These are phyloP conservation scores for Diaporthe sp. DNA, from an alignment of 2,329 filamentous ascomycete genomes.

Conservation along the genomic window DNA sequence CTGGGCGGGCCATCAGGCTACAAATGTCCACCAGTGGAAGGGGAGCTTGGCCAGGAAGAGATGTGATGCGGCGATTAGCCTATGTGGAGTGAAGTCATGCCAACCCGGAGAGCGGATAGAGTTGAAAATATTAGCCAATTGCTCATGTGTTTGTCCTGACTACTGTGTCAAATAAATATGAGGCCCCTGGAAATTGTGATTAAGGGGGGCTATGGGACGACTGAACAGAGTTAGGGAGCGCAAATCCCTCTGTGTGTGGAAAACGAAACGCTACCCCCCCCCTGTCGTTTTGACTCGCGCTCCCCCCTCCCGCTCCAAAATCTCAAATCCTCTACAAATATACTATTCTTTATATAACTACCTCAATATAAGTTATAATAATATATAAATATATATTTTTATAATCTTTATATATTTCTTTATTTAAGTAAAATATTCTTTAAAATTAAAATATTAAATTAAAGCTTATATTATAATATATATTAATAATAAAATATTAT, in stretches of 20 bases:
- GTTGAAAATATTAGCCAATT: not conserved
- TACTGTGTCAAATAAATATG: constrained; percentile 16
- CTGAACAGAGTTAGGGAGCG: constrained; percentile 2
- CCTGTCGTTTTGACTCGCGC: too few relatives aligned
- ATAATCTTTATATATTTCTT: too few relatives aligned
- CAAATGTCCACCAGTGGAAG: constrained; percentile 20
- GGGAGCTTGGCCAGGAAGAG: not conserved
- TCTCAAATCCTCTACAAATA: too few relatives aligned
- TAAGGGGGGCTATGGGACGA: constrained; percentile 13
- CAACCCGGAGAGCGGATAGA: not conserved
- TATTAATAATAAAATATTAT: too few relatives aligned
- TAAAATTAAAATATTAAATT: too few relatives aligned
- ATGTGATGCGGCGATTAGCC: constrained; percentile 3
- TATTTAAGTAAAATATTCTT: too few relatives aligned
- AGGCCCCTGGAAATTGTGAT: constrained; percentile 2
- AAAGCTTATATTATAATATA: too few relatives aligned
- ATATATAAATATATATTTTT: too few relatives aligned
- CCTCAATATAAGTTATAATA: too few relatives aligned
- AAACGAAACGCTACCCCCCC: too few relatives aligned
- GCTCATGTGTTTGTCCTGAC: not conserved
- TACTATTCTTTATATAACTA: too few relatives aligned
- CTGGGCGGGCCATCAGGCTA: not conserved
- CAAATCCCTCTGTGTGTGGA: not conserved
- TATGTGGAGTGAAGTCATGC: constrained; percentile 14
- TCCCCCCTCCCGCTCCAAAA: too few relatives aligned